Evolutionary conservation across 2,329 filamentous ascomycete species (phyloP), one percentile per base, ranked within the genome.

Genomic region (Alternaria sp.): DNA sequence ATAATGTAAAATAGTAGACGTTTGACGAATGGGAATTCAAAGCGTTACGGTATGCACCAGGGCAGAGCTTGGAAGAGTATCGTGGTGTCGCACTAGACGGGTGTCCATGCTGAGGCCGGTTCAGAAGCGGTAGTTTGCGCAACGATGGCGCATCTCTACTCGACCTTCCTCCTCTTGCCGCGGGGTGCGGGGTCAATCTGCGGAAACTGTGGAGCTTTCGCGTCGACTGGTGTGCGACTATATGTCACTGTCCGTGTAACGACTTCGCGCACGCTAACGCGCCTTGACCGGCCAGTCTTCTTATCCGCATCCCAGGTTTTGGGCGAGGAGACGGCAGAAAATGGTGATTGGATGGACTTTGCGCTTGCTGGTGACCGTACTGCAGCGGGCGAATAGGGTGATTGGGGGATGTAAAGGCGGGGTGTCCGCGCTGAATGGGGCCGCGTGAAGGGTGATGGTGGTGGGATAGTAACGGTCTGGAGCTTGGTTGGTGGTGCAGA

Each of bases 211-310:
- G 78, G 76, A 56, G 76, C 74, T 61, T 76, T 75, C 56, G 72
- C 76, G 51, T 81, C 77, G 58, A 80, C 68, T 41, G 82, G 80
- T 76, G 86, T 77, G 57, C 84, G 82, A 73, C 92, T 97, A 81
- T 96, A 97, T 44, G 93, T 97, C 63, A 97, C 92, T 15, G 94
- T 97, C 71, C 94, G 88, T n/a, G 94, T 97, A 57, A 97, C 92
- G 5, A 97, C 93, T 79, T 97, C 94, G 58, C 93, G 86, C 62
- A 97, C 93, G 75, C 86, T 89, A 58, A 90, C 87, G 63, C 87
- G 85, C 71, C 88, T 89, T 57, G 78, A 74, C 55, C 88, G 82
- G 72, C 81, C 86, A 49, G 86, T 86, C 80, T 91, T 92, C 72
- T 90, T 86, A 8, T 90, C 90, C 6, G 89, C 82, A 63, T 92